A percentile compares a stretch with the other conserved stretches of the same genome.
Conservation (phyloP, 192 early-diverging fungal genomes). For the Paraglomus brasilianum region DNA sequence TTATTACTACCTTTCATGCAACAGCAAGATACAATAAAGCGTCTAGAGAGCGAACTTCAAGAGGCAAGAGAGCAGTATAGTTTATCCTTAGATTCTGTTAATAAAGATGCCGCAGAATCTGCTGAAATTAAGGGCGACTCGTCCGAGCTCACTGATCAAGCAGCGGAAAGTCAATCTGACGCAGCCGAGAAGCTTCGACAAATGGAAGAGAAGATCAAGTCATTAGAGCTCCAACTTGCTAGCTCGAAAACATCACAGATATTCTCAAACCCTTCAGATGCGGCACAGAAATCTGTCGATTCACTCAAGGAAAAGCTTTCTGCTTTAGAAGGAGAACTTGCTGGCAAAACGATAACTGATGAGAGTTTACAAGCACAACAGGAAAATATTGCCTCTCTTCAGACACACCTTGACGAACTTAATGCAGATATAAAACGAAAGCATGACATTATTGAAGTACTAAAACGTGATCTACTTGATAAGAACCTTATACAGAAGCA, state of each 20-base stretch:
- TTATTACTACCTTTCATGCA: neutral
- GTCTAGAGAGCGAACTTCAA: constrained; percentile 17
- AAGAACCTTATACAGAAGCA: neutral
- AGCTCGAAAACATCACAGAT: constrained; percentile 20
- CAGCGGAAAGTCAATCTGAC: too few relatives aligned
- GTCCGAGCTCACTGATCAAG: too few relatives aligned
- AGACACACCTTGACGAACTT: neutral
- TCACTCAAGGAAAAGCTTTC: constrained; percentile 16
- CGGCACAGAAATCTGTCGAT: constrained; percentile 6
- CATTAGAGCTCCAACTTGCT: constrained; percentile 16
- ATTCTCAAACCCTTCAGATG: constrained; percentile 15
- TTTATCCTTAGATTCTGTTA: too few relatives aligned
- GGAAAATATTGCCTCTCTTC: constrained; percentile 9
- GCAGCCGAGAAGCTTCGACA: too few relatives aligned
- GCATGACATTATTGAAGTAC: neutral
- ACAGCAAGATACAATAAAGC: constrained; percentile 12
- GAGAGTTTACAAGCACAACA: neutral
- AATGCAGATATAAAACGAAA: neutral
- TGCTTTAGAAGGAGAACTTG: constrained; percentile 22
- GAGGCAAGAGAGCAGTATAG: constrained; percentile 3
- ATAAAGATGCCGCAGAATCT: too few relatives aligned
- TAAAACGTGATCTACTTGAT: constrained; percentile 11
- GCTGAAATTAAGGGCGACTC: neutral
- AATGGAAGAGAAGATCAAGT: constrained; percentile 20
- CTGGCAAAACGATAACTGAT: neutral